Percentiles rank a stretch among this genome's conserved stretches.
Evolutionary conservation across 2,329 filamentous ascomycete genomes (phyloP).

Genomic region (Neopestalotiopsis rosae): DNA sequence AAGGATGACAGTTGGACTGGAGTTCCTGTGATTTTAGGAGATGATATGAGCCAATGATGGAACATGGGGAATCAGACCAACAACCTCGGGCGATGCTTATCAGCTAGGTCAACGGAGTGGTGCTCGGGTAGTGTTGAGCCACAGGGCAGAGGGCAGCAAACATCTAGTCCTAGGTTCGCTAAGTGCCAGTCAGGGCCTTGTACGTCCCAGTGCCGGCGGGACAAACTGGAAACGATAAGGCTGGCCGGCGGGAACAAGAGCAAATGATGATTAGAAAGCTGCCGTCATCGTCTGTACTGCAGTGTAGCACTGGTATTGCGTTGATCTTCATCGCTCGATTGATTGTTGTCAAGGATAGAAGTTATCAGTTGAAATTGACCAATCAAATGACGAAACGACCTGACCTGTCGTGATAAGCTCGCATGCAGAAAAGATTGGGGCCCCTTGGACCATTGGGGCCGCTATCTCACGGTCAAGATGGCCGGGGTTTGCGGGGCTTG

Average conservation of each 20-base stretch:
- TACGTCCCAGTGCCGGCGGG: background rate
- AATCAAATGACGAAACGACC: background rate
- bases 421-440: constrained; percentile 11
- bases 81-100: background rate
- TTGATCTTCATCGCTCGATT: constrained; percentile 6
- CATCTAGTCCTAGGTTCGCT: too few species aligned
- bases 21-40: constrained; percentile 23
- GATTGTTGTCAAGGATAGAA: constrained; percentile 14
- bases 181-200: background rate
- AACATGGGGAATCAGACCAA: background rate
- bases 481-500: background rate
- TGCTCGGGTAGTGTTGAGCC: background rate
- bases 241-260: background rate
- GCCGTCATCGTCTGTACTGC: background rate
- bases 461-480: background rate
- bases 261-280: background rate
- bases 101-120: background rate
- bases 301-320: too few species aligned
- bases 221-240: background rate
- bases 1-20: background rate
- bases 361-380: constrained; percentile 11
- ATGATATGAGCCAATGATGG: constrained; percentile 24
- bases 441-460: background rate
- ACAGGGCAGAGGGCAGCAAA: background rate
- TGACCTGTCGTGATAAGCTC: constrained; percentile 11